Percentiles rank a stretch among this genome's conserved stretches.
These are phyloP conservation scores for Suillus luteus DNA, from an alignment of 768 basidiomycete genomes.

Conservation along the genomic window DNA sequence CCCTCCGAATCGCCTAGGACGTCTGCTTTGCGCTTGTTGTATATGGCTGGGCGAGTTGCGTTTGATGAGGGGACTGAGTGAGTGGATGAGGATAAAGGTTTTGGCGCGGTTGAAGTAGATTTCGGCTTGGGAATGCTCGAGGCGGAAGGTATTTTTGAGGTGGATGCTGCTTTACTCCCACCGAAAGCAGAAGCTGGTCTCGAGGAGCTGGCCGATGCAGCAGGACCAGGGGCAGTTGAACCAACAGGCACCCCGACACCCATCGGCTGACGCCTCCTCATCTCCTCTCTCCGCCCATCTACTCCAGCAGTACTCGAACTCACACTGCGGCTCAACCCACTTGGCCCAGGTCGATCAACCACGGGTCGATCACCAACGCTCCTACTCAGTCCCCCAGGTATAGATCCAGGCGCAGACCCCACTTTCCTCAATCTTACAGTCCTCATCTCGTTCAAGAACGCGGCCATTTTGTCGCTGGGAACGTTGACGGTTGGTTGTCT, in stretches of 20 bases:
- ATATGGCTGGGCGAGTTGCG: not conserved
- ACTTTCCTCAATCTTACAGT: conserved; percentile 68
- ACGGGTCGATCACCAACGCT: conserved; percentile 24
- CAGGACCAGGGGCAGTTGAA: not conserved
- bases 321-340: conserved; percentile 9
- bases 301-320: conserved; percentile 3
- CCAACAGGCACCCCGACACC: conserved; percentile 33
- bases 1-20: not conserved
- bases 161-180: not conserved
- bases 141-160: not conserved
- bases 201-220: not conserved
- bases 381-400: conserved; percentile 33
- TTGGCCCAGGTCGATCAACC: not conserved
- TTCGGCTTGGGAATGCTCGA: not conserved
- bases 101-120: not conserved
- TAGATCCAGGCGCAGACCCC: conserved; percentile 34
- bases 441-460: conserved; percentile 80
- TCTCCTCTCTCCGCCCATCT: conserved; percentile 3
- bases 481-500: conserved; percentile 74
- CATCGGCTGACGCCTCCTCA: conserved; percentile 30
- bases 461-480: conserved; percentile 80
- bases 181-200: not conserved
- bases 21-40: conserved; percentile 4
- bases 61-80: not conserved
- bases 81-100: not conserved